These are phyloP conservation scores for Eucommia ulmoides DNA, from an alignment of 257 asterid genomes.

Conservation along the genomic window DNA sequence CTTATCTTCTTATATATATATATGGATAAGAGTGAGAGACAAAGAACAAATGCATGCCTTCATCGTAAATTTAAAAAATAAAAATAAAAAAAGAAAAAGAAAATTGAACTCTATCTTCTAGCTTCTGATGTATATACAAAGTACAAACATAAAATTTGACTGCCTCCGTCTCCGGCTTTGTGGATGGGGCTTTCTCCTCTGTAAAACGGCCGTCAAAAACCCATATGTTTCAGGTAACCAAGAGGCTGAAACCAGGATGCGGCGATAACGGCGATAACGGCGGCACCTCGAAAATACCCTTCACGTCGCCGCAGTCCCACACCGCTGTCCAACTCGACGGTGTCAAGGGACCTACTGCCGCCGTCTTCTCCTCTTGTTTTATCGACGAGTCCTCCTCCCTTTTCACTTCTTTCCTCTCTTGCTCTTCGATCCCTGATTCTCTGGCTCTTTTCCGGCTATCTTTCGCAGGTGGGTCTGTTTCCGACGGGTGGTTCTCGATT, in stretches of 20 bases:
- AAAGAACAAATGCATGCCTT: too few relatives aligned
- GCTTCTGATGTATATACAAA: too few relatives aligned
- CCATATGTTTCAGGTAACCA: too few relatives aligned
- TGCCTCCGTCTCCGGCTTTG: too few relatives aligned
- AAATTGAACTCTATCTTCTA: too few relatives aligned
- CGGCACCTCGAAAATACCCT: constrained; percentile 3
- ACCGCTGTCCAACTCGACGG: not conserved
- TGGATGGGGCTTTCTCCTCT: too few relatives aligned
- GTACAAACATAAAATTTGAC: too few relatives aligned
- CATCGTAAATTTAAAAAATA: too few relatives aligned
- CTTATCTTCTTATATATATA: too few relatives aligned
- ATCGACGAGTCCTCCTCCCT: constrained; percentile 18
- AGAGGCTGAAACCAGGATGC: not conserved
- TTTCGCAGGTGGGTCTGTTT: constrained; percentile 9
- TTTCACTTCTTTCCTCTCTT: constrained; percentile 18
- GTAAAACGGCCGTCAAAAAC: too few relatives aligned
- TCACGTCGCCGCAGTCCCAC: not conserved
- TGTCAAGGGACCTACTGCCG: constrained; percentile 34
- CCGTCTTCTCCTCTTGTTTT: constrained; percentile 15
- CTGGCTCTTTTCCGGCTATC: constrained; percentile 41
- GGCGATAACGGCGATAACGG: constrained; percentile 3
- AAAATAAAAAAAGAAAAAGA: too few relatives aligned
- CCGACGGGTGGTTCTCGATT: constrained; percentile 23
- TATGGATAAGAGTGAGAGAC: too few relatives aligned
- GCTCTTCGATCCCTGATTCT: constrained; percentile 13